Base-by-base conservation (phyloP, 768 basidiomycete species). In the Gloeostereum incarnatum region DNA sequence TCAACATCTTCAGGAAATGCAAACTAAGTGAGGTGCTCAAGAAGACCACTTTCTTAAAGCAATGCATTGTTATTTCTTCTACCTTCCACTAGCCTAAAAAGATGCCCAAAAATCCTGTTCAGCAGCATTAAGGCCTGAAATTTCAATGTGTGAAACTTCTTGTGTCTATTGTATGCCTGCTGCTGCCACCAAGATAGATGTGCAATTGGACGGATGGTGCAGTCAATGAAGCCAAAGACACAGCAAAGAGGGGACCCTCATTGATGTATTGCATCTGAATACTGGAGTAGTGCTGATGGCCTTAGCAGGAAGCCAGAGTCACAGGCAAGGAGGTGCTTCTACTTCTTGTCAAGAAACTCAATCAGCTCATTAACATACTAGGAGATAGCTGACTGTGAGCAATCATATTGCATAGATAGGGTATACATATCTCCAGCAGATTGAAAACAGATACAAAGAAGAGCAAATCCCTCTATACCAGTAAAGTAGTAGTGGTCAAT, bases 121-220 rank as follows among this genome's bases (percentile, higher is more conserved):
- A 53, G 54, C 11, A 52, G 37, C 30, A 38, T 49, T 21, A 58
- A n/a, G 1, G 45, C 52, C 27, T 58, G 56, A 31, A 38, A 58
- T 33, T 59, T 59, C 9, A 48, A 31, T 3, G 53, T 52, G 39
- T 59, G 55, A 24, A 38, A 14, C 38, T 52, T 54, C 41, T 56
- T 56, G 35, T 53, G 41, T 5, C 57, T n/a, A n/a, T n/a, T n/a
- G n/a, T n/a, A n/a, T n/a, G 14, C 9, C 9, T 18, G 31, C n/a
- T 7, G 31, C 31, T 16, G n/a, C 19, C 31, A 33, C 14, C 6
- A 33, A 33, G 14, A 33, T 33, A 6, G 6, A 33, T 16, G 14
- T n/a, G n/a, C n/a, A n/a, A n/a, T n/a, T n/a, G n/a, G n/a, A n/a
- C n/a, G n/a, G n/a, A n/a, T n/a, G n/a, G n/a, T n/a, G n/a, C n/a